Evolutionary conservation across 176 grass and related monocot species (phyloP).

Genomic region (Aegilops sharonensis): DNA sequence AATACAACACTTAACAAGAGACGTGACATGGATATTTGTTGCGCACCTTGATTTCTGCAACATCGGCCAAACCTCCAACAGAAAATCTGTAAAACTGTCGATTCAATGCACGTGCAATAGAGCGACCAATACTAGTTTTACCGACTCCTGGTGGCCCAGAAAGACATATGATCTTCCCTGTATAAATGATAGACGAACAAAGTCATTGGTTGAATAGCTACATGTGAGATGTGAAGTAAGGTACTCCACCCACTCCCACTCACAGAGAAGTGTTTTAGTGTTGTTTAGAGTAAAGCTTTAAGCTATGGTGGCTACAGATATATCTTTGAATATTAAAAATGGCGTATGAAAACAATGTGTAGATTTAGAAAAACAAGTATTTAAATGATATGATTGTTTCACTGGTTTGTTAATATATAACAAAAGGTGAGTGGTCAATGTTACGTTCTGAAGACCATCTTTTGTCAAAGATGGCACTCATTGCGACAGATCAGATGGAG

Average conservation of each 20-base stretch:
- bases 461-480: not conserved
- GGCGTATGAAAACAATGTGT: not conserved
- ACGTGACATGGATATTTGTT: conserved; percentile 17
- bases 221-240: not conserved
- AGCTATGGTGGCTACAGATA: not conserved
- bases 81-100: conserved; percentile 96
- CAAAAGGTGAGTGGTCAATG: not conserved
- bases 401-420: not conserved
- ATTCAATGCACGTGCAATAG: conserved; percentile 94
- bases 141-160: conserved; percentile 99
- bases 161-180: conserved; percentile 99
- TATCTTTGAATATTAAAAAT: conserved; percentile 2
- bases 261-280: not conserved
- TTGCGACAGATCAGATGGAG: not conserved
- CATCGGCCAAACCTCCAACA: conserved; percentile 98
- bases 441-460: not conserved
- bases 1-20: conserved; percentile 18
- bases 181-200: conserved; percentile 26
- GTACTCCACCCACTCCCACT: not conserved
- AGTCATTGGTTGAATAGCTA: conserved; percentile 23
- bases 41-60: conserved; percentile 95
- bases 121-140: conserved; percentile 97
- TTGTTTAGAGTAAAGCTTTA: not conserved
- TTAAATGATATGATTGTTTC: not conserved
- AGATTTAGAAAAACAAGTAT: not conserved